Percentiles rank a stretch among this genome's conserved stretches.
Conservation (phyloP, 1,284 basidiomycete genomes). For the Ceratobasidium sp. region DNA sequence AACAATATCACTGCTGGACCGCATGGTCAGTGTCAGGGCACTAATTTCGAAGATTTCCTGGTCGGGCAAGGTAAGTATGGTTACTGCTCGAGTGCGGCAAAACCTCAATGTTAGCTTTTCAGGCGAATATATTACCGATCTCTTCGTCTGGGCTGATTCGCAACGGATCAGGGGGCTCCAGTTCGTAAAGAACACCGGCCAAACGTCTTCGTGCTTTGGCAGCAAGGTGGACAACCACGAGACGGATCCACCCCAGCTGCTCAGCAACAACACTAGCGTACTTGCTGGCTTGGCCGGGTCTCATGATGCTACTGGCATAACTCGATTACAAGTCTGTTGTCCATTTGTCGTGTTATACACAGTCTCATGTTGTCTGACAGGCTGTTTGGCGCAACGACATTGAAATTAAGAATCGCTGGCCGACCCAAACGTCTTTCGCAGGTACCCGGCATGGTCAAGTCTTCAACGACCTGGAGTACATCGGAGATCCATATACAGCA, state of each 20-base stretch:
- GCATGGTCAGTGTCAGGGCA: neutral
- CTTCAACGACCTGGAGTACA: neutral
- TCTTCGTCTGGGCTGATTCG: slow-evolving; percentile 6
- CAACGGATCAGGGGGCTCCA: neutral
- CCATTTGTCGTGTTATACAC: neutral
- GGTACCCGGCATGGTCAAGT: neutral
- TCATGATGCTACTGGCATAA: neutral
- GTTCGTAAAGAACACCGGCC: slow-evolving; percentile 6
- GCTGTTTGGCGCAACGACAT: neutral
- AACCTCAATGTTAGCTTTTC: neutral
- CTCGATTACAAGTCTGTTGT: neutral
- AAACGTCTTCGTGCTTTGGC: neutral
- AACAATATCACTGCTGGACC: neutral
- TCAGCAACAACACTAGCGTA: slow-evolving; percentile 1
- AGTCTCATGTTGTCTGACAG: neutral
- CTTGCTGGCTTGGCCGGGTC: neutral
- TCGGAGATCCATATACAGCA: neutral
- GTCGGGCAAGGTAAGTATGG: neutral
- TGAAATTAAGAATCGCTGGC: neutral
- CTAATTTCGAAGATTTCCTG: neutral
- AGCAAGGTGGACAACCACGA: no score
- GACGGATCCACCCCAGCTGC: neutral
- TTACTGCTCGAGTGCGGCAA: no score
- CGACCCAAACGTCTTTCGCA: neutral
- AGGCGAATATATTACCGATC: slow-evolving; percentile 23